phyloP scores from a whole-genome alignment of 192 early-diverging fungal genomes.

The Backusella sp. region DNA sequence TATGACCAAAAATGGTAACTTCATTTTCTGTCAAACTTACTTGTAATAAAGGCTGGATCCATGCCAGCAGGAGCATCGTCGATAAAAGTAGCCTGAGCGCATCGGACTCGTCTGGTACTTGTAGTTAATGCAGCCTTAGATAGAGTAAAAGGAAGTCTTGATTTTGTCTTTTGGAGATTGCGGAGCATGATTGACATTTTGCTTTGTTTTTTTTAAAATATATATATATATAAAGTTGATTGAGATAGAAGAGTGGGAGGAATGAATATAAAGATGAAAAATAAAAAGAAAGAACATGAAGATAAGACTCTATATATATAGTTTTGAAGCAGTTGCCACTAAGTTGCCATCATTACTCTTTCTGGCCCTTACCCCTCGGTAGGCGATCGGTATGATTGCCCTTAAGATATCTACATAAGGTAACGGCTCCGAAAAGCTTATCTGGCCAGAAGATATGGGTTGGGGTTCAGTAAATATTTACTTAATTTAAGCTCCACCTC shows the following conservation, averaged over 20 bases:
- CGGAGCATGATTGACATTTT: not conserved
- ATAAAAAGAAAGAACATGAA: not conserved
- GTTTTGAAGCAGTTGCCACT: not conserved
- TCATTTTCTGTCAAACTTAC: not conserved
- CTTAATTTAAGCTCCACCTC: not conserved
- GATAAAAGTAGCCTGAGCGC: slow-evolving; percentile 3
- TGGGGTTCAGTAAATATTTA: not conserved
- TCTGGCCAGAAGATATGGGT: not conserved
- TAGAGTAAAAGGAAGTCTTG: not conserved
- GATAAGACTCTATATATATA: not conserved
- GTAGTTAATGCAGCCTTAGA: slow-evolving; percentile 3
- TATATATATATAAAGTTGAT: not conserved
- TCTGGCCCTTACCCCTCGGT: slow-evolving; percentile 6
- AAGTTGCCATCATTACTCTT: not conserved
- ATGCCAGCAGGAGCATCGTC: not conserved
- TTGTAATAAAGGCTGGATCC: not conserved
- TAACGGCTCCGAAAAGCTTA: not conserved
- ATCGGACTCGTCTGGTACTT: not conserved
- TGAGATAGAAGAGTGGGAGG: not conserved
- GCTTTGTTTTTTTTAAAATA: not conserved
- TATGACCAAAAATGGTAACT: not conserved
- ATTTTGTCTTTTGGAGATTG: not conserved
- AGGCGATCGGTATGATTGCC: not conserved
- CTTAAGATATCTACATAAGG: not conserved
- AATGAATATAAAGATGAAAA: not conserved